Evolutionary conservation across 306 rosid genomes (phyloP).

Genomic region (Hippophae gyantsensis): DNA sequence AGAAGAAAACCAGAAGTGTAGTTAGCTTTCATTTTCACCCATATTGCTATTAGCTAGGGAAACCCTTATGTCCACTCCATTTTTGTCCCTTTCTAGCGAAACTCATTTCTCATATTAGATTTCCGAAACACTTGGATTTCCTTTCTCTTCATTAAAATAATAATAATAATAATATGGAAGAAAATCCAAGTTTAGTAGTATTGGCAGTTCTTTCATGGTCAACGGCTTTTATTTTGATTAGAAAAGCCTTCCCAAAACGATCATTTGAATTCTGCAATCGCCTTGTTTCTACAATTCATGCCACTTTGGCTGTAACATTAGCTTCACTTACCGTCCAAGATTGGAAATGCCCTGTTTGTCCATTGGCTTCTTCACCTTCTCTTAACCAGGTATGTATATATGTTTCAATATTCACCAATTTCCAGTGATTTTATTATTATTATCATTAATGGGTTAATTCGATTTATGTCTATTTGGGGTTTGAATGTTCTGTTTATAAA

Average conservation of each 20-base stretch:
- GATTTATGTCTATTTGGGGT: not conserved
- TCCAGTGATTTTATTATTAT: not conserved
- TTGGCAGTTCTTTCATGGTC: constrained; percentile 72
- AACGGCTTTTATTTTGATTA: constrained; percentile 30
- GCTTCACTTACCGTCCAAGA: constrained; percentile 55
- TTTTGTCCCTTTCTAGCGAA: too few relatives aligned
- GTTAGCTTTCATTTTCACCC: too few relatives aligned
- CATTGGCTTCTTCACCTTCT: constrained; percentile 49
- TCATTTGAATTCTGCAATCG: constrained; percentile 65
- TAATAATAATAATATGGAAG: constrained; percentile 32
- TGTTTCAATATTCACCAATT: too few relatives aligned
- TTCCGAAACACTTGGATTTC: too few relatives aligned
- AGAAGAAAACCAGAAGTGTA: too few relatives aligned
- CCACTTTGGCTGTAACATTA: constrained; percentile 48
- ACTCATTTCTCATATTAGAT: too few relatives aligned
- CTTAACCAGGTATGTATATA: constrained; percentile 35
- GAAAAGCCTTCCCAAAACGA: constrained; percentile 34
- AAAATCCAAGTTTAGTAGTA: constrained; percentile 21
- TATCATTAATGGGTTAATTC: not conserved
- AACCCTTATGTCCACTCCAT: too few relatives aligned
- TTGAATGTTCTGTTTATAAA: not conserved
- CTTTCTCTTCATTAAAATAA: not conserved
- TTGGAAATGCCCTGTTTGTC: constrained; percentile 70
- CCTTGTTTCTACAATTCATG: constrained; percentile 60
- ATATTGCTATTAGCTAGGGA: too few relatives aligned